Conservation (phyloP, 345 rosid species). For the Cardamine resedifolia region DNA sequence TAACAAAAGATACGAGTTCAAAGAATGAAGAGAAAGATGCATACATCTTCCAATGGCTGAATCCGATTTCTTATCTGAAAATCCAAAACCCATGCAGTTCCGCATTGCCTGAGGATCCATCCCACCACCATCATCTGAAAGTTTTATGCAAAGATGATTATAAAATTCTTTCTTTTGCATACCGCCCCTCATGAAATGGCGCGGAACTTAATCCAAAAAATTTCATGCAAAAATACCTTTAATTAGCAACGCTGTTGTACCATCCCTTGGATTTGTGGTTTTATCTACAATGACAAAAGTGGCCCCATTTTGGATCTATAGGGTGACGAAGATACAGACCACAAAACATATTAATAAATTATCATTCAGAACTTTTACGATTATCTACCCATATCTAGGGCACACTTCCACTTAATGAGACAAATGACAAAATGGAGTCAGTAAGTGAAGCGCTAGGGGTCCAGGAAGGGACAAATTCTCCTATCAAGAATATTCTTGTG, state of each 20-base stretch:
- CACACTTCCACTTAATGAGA: slow-evolving; percentile 6
- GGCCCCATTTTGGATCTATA: slow-evolving; percentile 97
- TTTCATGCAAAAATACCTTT: slow-evolving; percentile 54
- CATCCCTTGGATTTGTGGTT: slow-evolving; percentile 72
- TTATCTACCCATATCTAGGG: slow-evolving; percentile 10
- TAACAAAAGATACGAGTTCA: slow-evolving; percentile 19
- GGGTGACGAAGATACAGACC: slow-evolving; percentile 36
- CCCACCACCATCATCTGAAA: slow-evolving; percentile 94
- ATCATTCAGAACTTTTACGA: slow-evolving; percentile 25
- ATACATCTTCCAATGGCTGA: slow-evolving; percentile 86
- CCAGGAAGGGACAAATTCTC: slow-evolving; percentile 7
- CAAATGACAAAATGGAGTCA: slow-evolving; percentile 7
- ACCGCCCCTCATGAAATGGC: neutral
- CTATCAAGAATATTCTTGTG: neutral
- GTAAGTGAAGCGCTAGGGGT: slow-evolving; percentile 18
- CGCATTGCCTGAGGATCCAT: slow-evolving; percentile 92
- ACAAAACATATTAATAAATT: slow-evolving; percentile 34
- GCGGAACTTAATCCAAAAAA: slow-evolving; percentile 14
- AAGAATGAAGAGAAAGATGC: slow-evolving; percentile 25
- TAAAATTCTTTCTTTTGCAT: slow-evolving; percentile 10
- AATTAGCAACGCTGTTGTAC: slow-evolving; percentile 64
- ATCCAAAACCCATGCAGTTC: slow-evolving; percentile 93
- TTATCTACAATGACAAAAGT: slow-evolving; percentile 90
- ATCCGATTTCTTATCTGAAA: slow-evolving; percentile 78
- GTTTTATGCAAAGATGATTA: neutral